A percentile compares a stretch with the other conserved stretches of the same genome.
phyloP scores from a whole-genome alignment of 2,329 filamentous ascomycete species.

The Macrophomina pseudophaseolina region DNA sequence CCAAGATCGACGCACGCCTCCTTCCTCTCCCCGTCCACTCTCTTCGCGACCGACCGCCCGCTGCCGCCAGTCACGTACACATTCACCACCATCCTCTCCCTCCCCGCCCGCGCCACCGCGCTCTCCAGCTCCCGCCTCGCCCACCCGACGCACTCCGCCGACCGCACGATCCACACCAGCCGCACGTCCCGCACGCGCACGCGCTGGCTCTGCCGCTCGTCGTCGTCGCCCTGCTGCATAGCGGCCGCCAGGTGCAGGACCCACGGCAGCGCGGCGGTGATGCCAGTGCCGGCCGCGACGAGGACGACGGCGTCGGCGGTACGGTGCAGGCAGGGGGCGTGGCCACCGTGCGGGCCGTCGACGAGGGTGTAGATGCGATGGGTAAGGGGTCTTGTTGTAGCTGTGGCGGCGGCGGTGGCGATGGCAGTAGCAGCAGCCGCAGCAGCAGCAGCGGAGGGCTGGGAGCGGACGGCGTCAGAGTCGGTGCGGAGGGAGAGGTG shows the following conservation, averaged over 20 bases:
- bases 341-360: constrained; percentile 38
- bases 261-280: constrained; percentile 30
- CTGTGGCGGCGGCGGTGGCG: background rate
- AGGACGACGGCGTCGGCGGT: constrained; percentile 30
- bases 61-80: constrained; percentile 28
- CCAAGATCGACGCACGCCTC: background rate
- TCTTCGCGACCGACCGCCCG: background rate
- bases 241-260: constrained; percentile 27
- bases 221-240: too few species aligned
- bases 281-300: constrained; percentile 30
- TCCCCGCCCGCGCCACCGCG: constrained; percentile 1
- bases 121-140: constrained; percentile 27
- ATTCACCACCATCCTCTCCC: constrained; percentile 28
- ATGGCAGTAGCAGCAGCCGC: too few species aligned
- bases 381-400: background rate
- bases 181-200: constrained; percentile 25
- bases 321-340: constrained; percentile 28
- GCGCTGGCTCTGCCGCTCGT: background rate
- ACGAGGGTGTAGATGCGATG: constrained; percentile 31
- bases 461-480: background rate
- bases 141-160: constrained; percentile 27
- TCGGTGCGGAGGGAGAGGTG: constrained; percentile 23
- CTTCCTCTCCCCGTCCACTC: background rate
- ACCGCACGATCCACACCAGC: constrained; percentile 30
- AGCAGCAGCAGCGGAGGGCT: too few species aligned